Evolutionary conservation across 495 filamentous ascomycete genomes (phyloP).

Genomic region (Daldinia childiae): DNA sequence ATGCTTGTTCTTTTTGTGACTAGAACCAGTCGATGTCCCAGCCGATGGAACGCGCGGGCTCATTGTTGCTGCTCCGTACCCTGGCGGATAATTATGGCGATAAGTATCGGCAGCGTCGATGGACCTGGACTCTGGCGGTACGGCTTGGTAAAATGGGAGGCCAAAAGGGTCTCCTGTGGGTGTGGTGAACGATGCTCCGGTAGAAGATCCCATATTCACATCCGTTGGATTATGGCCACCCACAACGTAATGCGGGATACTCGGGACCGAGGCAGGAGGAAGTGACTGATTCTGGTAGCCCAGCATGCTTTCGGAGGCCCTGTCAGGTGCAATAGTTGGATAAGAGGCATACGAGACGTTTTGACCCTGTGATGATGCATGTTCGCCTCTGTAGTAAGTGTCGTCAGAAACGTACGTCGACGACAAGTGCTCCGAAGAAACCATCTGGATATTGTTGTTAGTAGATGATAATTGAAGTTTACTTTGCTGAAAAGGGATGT

Average conservation of each 20-base stretch:
- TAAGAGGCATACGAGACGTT: constrained; percentile 38
- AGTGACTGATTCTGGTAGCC: constrained; percentile 39
- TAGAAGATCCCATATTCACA: constrained; percentile 36
- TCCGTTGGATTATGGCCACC: constrained; percentile 36
- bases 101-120: constrained; percentile 37
- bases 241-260: constrained; percentile 32
- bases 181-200: constrained; percentile 35
- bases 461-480: constrained; percentile 7
- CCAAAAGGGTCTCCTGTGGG: constrained; percentile 37
- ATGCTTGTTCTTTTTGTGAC: constrained; percentile 36
- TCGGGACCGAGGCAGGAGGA: constrained; percentile 32
- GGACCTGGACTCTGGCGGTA: constrained; percentile 33
- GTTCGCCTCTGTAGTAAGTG: constrained; percentile 36
- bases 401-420: constrained; percentile 39
- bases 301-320: constrained; percentile 34
- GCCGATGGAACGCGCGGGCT: constrained; percentile 35
- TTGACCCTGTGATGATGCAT: constrained; percentile 29
- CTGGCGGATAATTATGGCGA: constrained; percentile 36
- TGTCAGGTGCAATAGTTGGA: constrained; percentile 22
- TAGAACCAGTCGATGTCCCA: constrained; percentile 19
- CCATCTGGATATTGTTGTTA: constrained; percentile 37
- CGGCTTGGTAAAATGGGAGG: constrained; percentile 36
- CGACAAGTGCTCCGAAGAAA: constrained; percentile 37
- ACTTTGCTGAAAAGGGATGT: not conserved
- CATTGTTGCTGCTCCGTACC: constrained; percentile 33